Conservation (phyloP, 1,284 basidiomycete genomes). For the Agaricales sp. region DNA sequence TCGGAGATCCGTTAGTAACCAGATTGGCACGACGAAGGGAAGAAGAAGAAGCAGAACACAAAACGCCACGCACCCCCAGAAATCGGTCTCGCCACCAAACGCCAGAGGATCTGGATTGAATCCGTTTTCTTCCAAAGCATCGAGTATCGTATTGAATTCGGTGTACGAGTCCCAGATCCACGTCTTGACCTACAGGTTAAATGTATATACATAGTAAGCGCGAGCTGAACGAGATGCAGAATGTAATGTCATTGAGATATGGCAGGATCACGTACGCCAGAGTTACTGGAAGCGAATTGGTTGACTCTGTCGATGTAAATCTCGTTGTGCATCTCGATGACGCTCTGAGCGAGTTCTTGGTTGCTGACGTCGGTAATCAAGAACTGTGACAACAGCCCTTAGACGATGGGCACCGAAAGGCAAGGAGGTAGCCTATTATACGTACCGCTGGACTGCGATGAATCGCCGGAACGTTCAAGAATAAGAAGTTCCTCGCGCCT, state of each 20-base stretch:
- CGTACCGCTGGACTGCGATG: constrained; percentile 41
- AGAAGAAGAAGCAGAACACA: background rate
- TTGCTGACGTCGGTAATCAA: constrained; percentile 29
- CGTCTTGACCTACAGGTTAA: constrained; percentile 28
- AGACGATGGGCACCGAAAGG: no score
- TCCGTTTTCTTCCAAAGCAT: constrained; percentile 37
- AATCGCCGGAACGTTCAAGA: constrained; percentile 47
- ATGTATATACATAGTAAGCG: background rate
- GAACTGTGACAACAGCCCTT: no score
- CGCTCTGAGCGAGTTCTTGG: constrained; percentile 30
- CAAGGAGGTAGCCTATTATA: background rate
- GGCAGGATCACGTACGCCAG: constrained; percentile 26
- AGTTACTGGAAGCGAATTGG: constrained; percentile 30
- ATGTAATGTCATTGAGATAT: no score
- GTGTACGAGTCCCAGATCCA: constrained; percentile 43
- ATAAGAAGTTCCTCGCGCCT: constrained; percentile 52
- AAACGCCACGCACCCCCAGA: constrained; percentile 40
- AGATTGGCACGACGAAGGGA: background rate
- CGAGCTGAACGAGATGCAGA: background rate
- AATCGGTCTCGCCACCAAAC: constrained; percentile 31
- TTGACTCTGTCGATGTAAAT: constrained; percentile 30
- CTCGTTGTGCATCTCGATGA: constrained; percentile 42
- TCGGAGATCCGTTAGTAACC: background rate
- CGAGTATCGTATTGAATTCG: constrained; percentile 39
- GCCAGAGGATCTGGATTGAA: constrained; percentile 42